Evolutionary conservation across 2,329 filamentous ascomycete species (phyloP), one percentile per base, ranked within the genome.

Genomic region (Stachybotrys elegans): DNA sequence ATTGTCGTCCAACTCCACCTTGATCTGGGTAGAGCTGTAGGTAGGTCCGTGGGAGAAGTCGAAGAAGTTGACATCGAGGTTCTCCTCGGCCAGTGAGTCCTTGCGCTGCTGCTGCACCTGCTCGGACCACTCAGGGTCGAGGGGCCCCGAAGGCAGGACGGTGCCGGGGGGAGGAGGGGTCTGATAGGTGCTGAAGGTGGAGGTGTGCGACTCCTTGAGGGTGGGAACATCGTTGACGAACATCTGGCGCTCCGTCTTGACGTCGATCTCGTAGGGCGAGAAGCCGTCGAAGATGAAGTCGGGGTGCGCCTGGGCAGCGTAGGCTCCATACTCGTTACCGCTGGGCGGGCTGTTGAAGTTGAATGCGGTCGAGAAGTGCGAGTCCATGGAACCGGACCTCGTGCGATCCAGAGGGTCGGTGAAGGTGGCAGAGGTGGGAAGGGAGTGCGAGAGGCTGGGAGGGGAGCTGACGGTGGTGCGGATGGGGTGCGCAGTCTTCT

Each of bases 241-340:
- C 73, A 94, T 90, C 56, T 96, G 89, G 51, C 88, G 79, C 70
- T 96, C 92, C 1, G 91, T 96, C 76, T 92, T 95, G 71, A 97
- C 86, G 63, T 96, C 92, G 48, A 96, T 84, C 67, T 96, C 92
- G 62, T 94, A 96, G 0, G 91, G 89, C 17, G 85, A 79, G 63
- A 78, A 86, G 51, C 78, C 70, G 50, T 63, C 63, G 47, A 76
- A 75, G 66, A 78, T 73, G 58, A 79, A 66, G 62, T 86, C 77
- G 12, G 74, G 69, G 52, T 78, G 85, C 67, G 84, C 78, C 69
- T 78, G 75, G 16, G 71, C 68, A 52, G 73, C 79, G 69, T 85
- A 86, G 59, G 71, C 76, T 57, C 75, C 80, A 69, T 76, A 81
- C 40, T 81, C 76, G 42, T 65, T 62, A 45, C 68, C 68, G 45